Percentiles rank a stretch among this genome's conserved stretches.
These are phyloP conservation scores for Aphanomyces astaci DNA, from an alignment of 352 stramenopile species.

Conservation along the genomic window DNA sequence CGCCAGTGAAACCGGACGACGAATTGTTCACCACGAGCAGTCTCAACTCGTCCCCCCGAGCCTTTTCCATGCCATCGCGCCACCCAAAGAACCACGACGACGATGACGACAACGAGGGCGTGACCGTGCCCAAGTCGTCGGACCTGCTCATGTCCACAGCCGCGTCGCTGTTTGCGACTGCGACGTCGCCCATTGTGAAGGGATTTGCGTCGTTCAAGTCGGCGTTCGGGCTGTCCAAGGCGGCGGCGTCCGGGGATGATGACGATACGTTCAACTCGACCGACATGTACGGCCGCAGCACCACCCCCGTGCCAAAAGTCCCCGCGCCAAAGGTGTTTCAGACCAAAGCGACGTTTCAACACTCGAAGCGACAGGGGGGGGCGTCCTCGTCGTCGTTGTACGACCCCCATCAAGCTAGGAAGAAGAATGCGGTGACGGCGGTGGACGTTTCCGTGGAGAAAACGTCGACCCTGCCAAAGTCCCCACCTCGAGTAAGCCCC, in stretches of 20 bases:
- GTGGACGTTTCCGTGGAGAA: no score
- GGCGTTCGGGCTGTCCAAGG: slow-evolving; percentile 3
- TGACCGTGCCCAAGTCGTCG: background rate
- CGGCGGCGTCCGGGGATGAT: background rate
- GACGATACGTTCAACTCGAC: background rate
- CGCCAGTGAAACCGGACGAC: background rate
- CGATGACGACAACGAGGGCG: background rate
- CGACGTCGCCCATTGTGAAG: slow-evolving; percentile 7
- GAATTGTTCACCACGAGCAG: no score
- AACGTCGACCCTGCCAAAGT: no score
- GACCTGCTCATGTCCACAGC: slow-evolving; percentile 10
- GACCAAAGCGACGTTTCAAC: background rate
- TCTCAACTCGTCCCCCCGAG: background rate
- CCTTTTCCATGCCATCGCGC: background rate
- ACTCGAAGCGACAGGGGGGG: background rate
- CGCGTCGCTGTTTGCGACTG: slow-evolving; percentile 1
- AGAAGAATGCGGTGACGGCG: background rate
- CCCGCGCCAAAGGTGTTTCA: slow-evolving; percentile 11
- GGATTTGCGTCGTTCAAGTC: slow-evolving; percentile 19
- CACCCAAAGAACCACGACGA: no score
- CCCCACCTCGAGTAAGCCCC: no score
- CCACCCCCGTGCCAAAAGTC: background rate
- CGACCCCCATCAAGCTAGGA: background rate
- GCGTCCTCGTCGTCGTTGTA: background rate
- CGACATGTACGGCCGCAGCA: background rate